Base-by-base conservation (phyloP, 2,329 filamentous ascomycete genomes). In the Stenocarpella maydis region DNA sequence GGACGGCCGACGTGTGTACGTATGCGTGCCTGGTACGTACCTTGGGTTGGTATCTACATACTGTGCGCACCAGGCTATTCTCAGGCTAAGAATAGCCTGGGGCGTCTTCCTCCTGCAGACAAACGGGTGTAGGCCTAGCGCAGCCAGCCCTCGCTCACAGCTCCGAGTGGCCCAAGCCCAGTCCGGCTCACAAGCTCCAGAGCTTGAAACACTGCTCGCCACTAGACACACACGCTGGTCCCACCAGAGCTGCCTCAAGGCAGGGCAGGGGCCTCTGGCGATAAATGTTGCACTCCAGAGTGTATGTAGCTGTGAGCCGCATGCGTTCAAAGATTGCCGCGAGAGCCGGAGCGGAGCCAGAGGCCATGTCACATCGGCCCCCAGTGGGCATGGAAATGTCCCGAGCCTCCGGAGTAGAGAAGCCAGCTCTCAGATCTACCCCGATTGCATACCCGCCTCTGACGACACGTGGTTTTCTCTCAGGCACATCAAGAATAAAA, bases 71-170 rank as follows among this genome's bases (percentile, higher is more conserved):
- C 53, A 66, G 43, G 64, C 64, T 67, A 67, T 26, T 24, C n/a
- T 39, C 53, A 66, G 43, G 64, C 64, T 67, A 67, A 67, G 64
- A 58, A 67, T 67, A 67, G 64, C 12, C 6, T 10, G 6, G 12
- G 34, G 34, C 12, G 31, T 34, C 31, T 4, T 4, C 31, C 31
- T 34, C 4, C 31, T 34, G 9, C 9, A 9, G 4, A 34, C 31
- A 49, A 26, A n/a, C 24, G 41, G 58, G 58, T 47, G 58, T 47
- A 61, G 41, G 58, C 28, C 58, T 63, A 63, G 58, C 58, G 41
- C 28, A n/a, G 12, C 12, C n/a, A 24, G n/a, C 41, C 55, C 41
- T 61, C 26, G 58, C 58, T 37, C 58, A 2, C 26, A 47, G 58
- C 58, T 34, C 58, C 41, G 28, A 61, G 26, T 37, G 58, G 58